These are phyloP conservation scores for Cutaneotrichosporon sp. DNA, from an alignment of 1,284 basidiomycete genomes.

Conservation along the genomic window DNA sequence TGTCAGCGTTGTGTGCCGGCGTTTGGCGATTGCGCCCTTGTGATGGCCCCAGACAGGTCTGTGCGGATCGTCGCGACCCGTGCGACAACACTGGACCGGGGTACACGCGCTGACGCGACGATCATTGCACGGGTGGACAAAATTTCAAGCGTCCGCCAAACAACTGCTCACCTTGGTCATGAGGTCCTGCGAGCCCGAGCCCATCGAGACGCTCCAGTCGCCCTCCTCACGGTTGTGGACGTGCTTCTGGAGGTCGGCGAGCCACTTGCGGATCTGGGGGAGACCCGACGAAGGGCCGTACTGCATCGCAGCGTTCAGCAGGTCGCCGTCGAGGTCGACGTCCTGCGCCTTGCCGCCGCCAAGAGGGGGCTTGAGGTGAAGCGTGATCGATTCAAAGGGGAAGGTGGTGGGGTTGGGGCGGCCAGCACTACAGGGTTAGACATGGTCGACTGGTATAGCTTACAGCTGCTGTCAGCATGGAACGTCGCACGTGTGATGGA, in stretches of 20 bases:
- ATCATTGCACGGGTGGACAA: background rate
- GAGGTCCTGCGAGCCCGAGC: constrained; percentile 80
- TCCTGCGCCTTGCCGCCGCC: constrained; percentile 49
- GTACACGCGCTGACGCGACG: background rate
- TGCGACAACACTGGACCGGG: background rate
- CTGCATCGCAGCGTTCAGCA: constrained; percentile 64
- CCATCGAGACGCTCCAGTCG: constrained; percentile 69
- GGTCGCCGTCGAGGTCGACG: constrained; percentile 54
- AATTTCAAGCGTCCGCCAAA: background rate
- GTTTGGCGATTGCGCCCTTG: background rate
- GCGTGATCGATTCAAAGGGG: constrained; percentile 70
- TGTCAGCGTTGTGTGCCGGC: background rate
- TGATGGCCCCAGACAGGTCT: background rate
- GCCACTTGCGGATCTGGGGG: constrained; percentile 59
- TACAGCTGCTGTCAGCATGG: constrained; percentile 6
- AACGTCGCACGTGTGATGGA: constrained; percentile 2
- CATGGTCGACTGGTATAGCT: constrained; percentile 19
- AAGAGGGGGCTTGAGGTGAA: constrained; percentile 51
- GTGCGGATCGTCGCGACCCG: too few relatives aligned
- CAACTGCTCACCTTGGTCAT: constrained; percentile 64
- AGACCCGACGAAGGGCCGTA: constrained; percentile 73
- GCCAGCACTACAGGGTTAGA: constrained; percentile 47
- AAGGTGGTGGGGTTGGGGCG: constrained; percentile 83
- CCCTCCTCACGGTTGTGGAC: constrained; percentile 55
- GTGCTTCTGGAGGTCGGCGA: constrained; percentile 61